phyloP scores from a whole-genome alignment of 2,329 filamentous ascomycete species.

The Pseudogymnoascus sp. region DNA sequence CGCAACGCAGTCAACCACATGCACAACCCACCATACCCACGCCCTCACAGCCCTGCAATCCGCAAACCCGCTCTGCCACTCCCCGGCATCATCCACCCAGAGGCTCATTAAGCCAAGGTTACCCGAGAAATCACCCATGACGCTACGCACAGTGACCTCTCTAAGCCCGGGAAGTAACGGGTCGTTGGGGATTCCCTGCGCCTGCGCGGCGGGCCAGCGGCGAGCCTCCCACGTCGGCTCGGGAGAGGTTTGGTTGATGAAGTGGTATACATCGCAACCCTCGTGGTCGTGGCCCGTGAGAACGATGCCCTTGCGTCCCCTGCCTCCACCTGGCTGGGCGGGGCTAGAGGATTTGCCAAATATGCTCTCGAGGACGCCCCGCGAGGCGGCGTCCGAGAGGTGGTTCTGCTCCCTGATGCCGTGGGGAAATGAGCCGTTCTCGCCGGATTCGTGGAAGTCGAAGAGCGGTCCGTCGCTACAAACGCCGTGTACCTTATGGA shows the following conservation, averaged over 20 bases:
- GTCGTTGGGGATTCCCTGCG: constrained; percentile 35
- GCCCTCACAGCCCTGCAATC: constrained; percentile 76
- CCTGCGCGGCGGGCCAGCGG: constrained; percentile 40
- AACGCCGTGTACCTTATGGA: constrained; percentile 74
- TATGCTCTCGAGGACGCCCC: constrained; percentile 73
- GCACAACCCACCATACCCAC: constrained; percentile 90
- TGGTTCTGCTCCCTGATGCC: constrained; percentile 89
- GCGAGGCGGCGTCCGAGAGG: constrained; percentile 64
- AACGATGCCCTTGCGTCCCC: constrained; percentile 68
- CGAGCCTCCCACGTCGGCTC: constrained; percentile 20
- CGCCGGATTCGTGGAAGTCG: constrained; percentile 52
- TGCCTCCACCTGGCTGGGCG: constrained; percentile 51
- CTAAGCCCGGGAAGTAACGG: constrained; percentile 57
- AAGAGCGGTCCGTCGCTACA: constrained; percentile 84
- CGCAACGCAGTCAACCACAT: constrained; percentile 56
- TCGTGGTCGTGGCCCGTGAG: constrained; percentile 93
- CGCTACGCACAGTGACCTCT: constrained; percentile 89
- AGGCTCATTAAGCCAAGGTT: constrained; percentile 81
- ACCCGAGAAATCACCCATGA: constrained; percentile 97
- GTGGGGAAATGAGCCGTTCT: constrained; percentile 51
- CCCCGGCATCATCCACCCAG: constrained; percentile 35
- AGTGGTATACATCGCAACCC: constrained; percentile 87
- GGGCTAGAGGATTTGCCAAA: constrained; percentile 66
- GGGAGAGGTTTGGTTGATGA: constrained; percentile 53
- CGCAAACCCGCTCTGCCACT: constrained; percentile 76